Evolutionary conservation across 2,329 filamentous ascomycete genomes (phyloP).

Genomic region (Paecilomyces sp.): DNA sequence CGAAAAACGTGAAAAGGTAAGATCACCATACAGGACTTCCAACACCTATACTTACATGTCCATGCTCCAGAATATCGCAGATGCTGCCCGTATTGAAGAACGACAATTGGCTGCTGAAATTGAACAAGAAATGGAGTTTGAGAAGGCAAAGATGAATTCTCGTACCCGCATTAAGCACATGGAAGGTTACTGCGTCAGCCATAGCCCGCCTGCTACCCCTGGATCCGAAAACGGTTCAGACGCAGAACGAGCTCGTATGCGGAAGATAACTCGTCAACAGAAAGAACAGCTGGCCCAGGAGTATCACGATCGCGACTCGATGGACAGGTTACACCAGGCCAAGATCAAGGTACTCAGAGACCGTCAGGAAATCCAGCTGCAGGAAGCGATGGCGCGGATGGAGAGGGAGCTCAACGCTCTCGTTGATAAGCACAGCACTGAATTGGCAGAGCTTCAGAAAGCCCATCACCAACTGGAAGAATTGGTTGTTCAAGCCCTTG

Average conservation of each 20-base stretch:
- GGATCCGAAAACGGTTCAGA: conserved; percentile 11
- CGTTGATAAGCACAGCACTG: conserved; percentile 23
- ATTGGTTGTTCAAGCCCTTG: conserved; percentile 21
- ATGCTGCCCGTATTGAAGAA: conserved; percentile 32
- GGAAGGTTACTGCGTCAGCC: conserved; percentile 39
- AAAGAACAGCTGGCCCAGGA: conserved; percentile 38
- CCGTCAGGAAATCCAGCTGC: conserved; percentile 35
- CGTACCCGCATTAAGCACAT: conserved; percentile 40
- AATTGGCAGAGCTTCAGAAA: conserved; percentile 25
- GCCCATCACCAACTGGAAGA: conserved; percentile 27
- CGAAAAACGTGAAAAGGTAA: conserved; percentile 33
- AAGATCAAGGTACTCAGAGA: conserved; percentile 42
- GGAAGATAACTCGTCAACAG: conserved; percentile 34
- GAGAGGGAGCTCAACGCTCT: conserved; percentile 31
- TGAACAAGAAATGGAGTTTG: conserved; percentile 37
- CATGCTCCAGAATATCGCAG: conserved; percentile 25
- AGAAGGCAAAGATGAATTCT: conserved; percentile 35
- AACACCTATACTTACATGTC: not conserved
- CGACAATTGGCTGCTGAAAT: conserved; percentile 38
- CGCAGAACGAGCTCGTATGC: conserved; percentile 15
- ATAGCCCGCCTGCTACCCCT: conserved; percentile 28
- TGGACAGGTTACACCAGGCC: conserved; percentile 36
- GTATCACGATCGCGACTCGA: conserved; percentile 35
- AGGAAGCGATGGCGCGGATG: conserved; percentile 32
- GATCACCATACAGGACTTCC: not conserved